Base-by-base conservation (phyloP, 75 land plant genomes). In the Cunninghamia lanceolata region DNA sequence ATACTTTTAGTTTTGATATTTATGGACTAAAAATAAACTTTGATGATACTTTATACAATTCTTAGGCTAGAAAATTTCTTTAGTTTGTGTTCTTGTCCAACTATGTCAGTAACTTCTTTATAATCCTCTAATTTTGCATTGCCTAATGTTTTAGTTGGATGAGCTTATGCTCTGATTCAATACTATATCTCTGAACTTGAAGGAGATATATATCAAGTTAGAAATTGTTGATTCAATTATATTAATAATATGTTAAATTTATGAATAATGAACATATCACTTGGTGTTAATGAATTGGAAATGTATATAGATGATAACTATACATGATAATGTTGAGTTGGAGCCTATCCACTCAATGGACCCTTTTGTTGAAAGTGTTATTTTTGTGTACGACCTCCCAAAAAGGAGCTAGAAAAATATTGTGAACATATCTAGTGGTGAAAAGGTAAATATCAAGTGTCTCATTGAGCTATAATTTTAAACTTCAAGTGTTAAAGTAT, bases 321-420 rank as follows among this genome's bases (percentile, higher is more conserved):
- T 97, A 70, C 98, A 98, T 87, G 99, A 98, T 42, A 98, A 97
- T 91, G 99, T 98, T 28, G 99, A 97, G 86, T 91, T 97, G 90
- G 99, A 97, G 88, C 93, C 96, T 13, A 98, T 97, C 46, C 98
- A 97, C 87, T 96, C 99, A 40, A 84, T 97, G 87, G 99, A 97
- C 87, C 99, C 99, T 17, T 97, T 97, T 89, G 93, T 98, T 42
- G 98, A 97, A 90, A 98, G 99, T 46, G 99, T 97, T 39, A 98
- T 97, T 87, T 97, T 97, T 86, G 98, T 89, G 99, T 97, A 6
- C 88, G 99, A 38, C 99, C 99, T 15, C 99, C 99, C 21, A 97
- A 96, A 79, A 97, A 97, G n/a, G 89, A 97, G 99, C 88, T 97
- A 98, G 99, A 97, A 97, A 89, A 96, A 96, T 79, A 97, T 97